Conservation (phyloP, 129 eudicot genomes). For the carrot (Daucus carota) region DNA sequence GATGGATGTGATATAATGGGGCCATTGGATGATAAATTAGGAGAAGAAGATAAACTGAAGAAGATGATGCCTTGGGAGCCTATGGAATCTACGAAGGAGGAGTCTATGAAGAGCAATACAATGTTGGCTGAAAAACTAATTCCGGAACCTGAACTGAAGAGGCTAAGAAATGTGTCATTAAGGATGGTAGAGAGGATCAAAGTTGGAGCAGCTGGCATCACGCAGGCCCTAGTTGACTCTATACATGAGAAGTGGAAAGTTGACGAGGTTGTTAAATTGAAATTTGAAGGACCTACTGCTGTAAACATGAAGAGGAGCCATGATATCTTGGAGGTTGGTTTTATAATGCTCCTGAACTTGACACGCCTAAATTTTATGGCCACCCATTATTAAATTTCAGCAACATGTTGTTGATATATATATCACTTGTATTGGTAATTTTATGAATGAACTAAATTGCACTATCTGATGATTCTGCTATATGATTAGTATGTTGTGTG, state of each 20-base stretch:
- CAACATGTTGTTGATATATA: neutral
- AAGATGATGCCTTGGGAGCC: constrained; percentile 37
- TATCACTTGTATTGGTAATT: neutral
- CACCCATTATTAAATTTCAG: neutral
- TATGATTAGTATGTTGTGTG: neutral
- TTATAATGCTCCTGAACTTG: neutral
- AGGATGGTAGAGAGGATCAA: constrained; percentile 81
- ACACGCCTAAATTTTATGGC: neutral
- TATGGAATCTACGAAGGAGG: constrained; percentile 7
- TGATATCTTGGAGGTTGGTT: constrained; percentile 80
- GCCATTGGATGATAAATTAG: constrained; percentile 15
- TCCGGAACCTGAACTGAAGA: constrained; percentile 75
- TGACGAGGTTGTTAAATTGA: constrained; percentile 83
- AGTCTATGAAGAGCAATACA: constrained; percentile 40
- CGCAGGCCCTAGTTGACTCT: constrained; percentile 61
- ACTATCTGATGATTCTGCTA: neutral
- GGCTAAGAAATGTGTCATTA: constrained; percentile 76
- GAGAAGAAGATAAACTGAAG: neutral
- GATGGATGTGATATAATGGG: constrained; percentile 15
- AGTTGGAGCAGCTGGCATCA: constrained; percentile 79
- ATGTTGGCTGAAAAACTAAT: constrained; percentile 63
- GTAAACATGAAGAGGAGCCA: constrained; percentile 76
- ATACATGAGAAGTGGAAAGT: constrained; percentile 76
- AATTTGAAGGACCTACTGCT: constrained; percentile 78
- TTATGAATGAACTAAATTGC: neutral